These are phyloP conservation scores for Globisporangium nunn DNA, from an alignment of 352 stramenopile genomes.

Conservation along the genomic window DNA sequence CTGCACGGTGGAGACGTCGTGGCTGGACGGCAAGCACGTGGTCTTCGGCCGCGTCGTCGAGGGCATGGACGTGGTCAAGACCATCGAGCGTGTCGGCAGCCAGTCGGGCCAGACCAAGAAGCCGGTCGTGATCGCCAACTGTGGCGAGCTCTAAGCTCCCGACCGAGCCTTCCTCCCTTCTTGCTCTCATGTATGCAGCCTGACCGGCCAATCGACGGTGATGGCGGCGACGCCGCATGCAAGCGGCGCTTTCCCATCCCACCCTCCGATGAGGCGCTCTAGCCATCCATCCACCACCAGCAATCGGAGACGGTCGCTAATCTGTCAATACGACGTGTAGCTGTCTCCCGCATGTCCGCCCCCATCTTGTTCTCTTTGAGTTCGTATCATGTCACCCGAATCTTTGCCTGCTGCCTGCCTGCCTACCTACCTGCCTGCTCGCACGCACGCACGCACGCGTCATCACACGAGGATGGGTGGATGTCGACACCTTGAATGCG, in stretches of 20 bases:
- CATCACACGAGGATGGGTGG: too few species aligned
- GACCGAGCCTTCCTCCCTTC: background rate
- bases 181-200: conserved; percentile 1
- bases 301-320: background rate
- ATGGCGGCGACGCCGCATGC: too few species aligned
- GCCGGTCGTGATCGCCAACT: conserved; percentile 93
- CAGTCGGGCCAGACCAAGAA: conserved; percentile 88
- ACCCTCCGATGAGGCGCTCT: background rate
- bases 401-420: background rate
- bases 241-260: too few species aligned
- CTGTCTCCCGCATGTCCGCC: background rate
- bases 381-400: background rate
- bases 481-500: too few species aligned
- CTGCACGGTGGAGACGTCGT: conserved; percentile 86
- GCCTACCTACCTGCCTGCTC: too few species aligned
- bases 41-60: conserved; percentile 95
- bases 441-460: too few species aligned
- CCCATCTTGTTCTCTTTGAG: background rate
- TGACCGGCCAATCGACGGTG: too few species aligned
- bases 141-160: conserved; percentile 85
- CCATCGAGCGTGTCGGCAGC: conserved; percentile 94
- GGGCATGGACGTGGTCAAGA: conserved; percentile 97
- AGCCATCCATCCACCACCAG: background rate
- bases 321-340: background rate
- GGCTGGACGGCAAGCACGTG: conserved; percentile 90